Evolutionary conservation across 768 basidiomycete species (phyloP).

Genomic region (Termitomyces heimii): DNA sequence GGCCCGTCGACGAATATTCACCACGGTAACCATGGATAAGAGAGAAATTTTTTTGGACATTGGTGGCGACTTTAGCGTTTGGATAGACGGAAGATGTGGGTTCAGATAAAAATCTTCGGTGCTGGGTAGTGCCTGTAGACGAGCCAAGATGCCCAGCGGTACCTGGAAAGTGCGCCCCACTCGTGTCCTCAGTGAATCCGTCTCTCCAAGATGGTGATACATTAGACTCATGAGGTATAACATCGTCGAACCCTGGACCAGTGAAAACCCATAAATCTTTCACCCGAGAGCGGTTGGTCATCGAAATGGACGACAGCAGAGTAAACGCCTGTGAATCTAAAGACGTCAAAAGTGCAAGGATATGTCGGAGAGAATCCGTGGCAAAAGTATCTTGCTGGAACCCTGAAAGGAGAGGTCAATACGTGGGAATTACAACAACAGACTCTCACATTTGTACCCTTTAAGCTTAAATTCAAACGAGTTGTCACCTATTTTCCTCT

Average conservation of each 20-base stretch:
- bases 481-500: conserved; percentile 68
- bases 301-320: conserved; percentile 63
- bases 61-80: conserved; percentile 28
- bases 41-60: neutral
- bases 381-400: conserved; percentile 75
- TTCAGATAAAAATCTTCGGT: conserved; percentile 32
- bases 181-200: conserved; percentile 17
- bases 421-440: conserved; percentile 11
- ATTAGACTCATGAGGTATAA: conserved; percentile 25
- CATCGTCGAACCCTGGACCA: conserved; percentile 35
- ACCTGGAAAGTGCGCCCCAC: conserved; percentile 13
- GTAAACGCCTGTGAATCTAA: conserved; percentile 66
- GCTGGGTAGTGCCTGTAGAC: conserved; percentile 18
- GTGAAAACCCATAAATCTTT: conserved; percentile 80
- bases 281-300: conserved; percentile 63
- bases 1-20: conserved; percentile 15
- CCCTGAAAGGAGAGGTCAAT: conserved; percentile 34
- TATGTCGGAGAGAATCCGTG: conserved; percentile 66
- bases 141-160: conserved; percentile 4
- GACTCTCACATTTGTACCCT: conserved; percentile 63
- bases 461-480: conserved; percentile 79
- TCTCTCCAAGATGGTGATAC: conserved; percentile 20
- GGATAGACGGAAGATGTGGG: conserved; percentile 18
- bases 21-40: conserved; percentile 6
- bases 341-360: conserved; percentile 58